phyloP scores from a whole-genome alignment of 352 stramenopile genomes.

The Achlya hypogyna region DNA sequence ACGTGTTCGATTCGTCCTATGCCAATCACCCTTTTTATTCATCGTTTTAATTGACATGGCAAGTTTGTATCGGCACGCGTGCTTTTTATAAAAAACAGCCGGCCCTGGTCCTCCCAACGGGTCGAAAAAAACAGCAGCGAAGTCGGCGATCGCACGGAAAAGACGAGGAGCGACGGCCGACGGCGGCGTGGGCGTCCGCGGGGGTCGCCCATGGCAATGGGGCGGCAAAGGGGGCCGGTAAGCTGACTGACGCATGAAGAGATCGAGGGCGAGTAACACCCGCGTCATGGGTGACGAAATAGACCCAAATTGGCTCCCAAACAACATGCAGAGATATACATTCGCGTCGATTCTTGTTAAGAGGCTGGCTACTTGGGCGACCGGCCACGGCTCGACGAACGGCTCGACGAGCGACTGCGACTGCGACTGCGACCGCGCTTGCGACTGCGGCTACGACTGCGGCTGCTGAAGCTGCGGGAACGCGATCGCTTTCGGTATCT shows the following conservation, averaged over 20 bases:
- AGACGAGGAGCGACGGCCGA: not conserved
- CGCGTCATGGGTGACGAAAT: not conserved
- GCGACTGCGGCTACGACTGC: slow-evolving; percentile 25
- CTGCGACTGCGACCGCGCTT: slow-evolving; percentile 25
- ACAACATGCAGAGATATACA: not conserved
- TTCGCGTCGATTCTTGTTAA: not conserved
- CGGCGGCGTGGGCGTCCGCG: no score
- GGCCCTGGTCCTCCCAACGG: no score
- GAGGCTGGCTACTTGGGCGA: not conserved
- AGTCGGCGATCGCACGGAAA: not conserved
- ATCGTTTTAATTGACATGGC: not conserved
- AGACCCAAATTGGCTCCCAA: no score
- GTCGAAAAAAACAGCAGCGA: not conserved
- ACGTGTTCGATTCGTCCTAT: not conserved
- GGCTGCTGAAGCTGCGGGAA: slow-evolving; percentile 27
- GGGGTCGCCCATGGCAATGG: not conserved
- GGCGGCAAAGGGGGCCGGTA: not conserved
- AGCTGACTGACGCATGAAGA: not conserved
- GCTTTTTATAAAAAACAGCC: no score
- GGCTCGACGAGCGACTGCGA: slow-evolving; percentile 15
- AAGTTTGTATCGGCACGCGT: not conserved
- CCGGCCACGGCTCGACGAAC: not conserved
- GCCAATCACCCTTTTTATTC: not conserved
- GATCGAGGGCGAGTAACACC: no score
- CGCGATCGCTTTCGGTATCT: slow-evolving; percentile 7